Percentiles rank a stretch among this genome's conserved stretches.
phyloP scores from a whole-genome alignment of 2,329 filamentous ascomycete species.

The Beauveria medogensis region DNA sequence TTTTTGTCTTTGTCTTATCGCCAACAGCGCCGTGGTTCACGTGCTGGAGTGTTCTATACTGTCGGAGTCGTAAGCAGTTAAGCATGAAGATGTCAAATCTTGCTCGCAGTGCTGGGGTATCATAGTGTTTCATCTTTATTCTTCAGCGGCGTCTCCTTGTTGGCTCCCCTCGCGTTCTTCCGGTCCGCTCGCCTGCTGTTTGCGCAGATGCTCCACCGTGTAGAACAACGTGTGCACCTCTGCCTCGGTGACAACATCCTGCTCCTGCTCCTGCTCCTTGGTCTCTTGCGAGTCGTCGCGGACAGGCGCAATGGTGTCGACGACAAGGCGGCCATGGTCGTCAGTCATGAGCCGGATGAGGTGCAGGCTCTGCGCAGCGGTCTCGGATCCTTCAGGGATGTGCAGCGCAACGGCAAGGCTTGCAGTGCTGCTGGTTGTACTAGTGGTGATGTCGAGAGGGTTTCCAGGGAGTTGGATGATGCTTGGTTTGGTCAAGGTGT shows the following conservation, averaged over 20 bases:
- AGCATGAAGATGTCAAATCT: too few relatives aligned
- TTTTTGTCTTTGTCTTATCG: background rate
- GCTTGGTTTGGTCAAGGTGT: constrained; percentile 38
- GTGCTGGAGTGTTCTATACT: background rate
- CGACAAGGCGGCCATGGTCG: constrained; percentile 23
- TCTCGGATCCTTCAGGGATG: constrained; percentile 18
- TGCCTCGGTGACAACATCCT: constrained; percentile 24
- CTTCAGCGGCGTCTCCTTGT: constrained; percentile 7
- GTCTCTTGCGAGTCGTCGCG: constrained; percentile 19
- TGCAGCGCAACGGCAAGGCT: constrained; percentile 35
- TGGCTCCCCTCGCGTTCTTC: constrained; percentile 18
- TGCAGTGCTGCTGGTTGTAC: constrained; percentile 18
- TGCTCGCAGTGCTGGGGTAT: background rate
- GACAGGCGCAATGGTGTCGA: constrained; percentile 20
- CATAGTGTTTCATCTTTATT: background rate
- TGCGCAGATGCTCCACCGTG: constrained; percentile 39
- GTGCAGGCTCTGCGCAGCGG: constrained; percentile 22
- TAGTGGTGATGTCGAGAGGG: constrained; percentile 46
- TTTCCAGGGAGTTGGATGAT: constrained; percentile 54
- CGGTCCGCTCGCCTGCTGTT: constrained; percentile 24
- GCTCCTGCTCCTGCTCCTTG: constrained; percentile 25
- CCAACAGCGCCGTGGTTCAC: background rate
- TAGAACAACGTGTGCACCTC: constrained; percentile 38
- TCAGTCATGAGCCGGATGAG: constrained; percentile 24
- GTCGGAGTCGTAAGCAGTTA: background rate